A percentile compares a stretch with the other conserved stretches of the same genome.
Conservation (phyloP, 768 basidiomycete species). For the Imleria badia region DNA sequence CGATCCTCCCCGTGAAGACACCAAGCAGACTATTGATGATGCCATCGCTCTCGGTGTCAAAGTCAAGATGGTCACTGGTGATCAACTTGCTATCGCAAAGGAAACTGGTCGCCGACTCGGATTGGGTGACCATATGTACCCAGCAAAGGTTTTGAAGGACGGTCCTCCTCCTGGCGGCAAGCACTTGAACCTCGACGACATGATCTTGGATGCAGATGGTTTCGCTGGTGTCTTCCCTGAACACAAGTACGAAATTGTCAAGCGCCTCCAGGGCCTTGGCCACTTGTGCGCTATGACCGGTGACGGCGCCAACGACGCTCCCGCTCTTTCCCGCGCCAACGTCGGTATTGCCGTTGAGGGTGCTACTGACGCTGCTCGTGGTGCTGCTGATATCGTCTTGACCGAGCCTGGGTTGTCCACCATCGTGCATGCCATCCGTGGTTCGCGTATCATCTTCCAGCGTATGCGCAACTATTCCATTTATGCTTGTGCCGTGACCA, state of each 20-base stretch:
- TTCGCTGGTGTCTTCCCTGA: slow-evolving; percentile 99
- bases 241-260: slow-evolving; percentile 99
- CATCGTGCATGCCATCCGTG: slow-evolving; percentile 97
- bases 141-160: slow-evolving; percentile 98
- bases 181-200: slow-evolving; percentile 85
- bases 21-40: slow-evolving; percentile 98
- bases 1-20: slow-evolving; percentile 96
- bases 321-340: slow-evolving; percentile 96
- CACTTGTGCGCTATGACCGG: slow-evolving; percentile 99
- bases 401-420: slow-evolving; percentile 99
- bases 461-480: slow-evolving; percentile 99
- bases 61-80: slow-evolving; percentile 99
- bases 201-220: slow-evolving; percentile 99
- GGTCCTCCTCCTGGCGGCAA: slow-evolving; percentile 87
- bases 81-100: slow-evolving; percentile 99
- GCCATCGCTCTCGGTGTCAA: slow-evolving; percentile 93
- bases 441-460: slow-evolving; percentile 99
- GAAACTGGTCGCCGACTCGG: slow-evolving; percentile 98
- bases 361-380: slow-evolving; percentile 97
- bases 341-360: slow-evolving; percentile 99
- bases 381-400: slow-evolving; percentile 96
- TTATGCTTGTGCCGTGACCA: slow-evolving; percentile 94
- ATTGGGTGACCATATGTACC: slow-evolving; percentile 99
- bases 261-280: slow-evolving; percentile 94
- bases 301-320: slow-evolving; percentile 99